Percentiles rank a stretch among this genome's conserved stretches.
These are phyloP conservation scores for Lathyrus aphaca DNA, from an alignment of 306 rosid species.

Conservation along the genomic window DNA sequence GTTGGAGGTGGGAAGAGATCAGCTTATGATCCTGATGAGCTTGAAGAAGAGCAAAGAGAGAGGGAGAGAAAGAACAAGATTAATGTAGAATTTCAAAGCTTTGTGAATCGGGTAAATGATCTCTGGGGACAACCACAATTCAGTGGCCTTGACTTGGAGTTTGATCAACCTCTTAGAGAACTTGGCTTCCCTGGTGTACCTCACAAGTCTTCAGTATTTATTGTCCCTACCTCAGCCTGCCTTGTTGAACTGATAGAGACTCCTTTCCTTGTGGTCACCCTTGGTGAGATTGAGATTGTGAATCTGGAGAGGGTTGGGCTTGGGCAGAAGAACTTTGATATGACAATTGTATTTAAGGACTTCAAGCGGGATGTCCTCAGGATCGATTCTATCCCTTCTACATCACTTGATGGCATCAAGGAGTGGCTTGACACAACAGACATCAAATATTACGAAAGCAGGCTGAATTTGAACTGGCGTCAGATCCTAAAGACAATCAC, in stretches of 20 bases:
- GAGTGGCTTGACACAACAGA: constrained; percentile 96
- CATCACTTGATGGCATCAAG: constrained; percentile 90
- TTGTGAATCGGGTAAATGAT: constrained; percentile 87
- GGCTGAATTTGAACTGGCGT: constrained; percentile 94
- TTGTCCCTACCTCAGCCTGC: constrained; percentile 89
- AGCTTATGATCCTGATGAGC: constrained; percentile 94
- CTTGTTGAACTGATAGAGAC: constrained; percentile 90
- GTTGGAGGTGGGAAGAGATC: constrained; percentile 90
- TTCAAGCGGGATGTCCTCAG: constrained; percentile 89
- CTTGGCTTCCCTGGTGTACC: constrained; percentile 98
- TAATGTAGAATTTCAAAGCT: constrained; percentile 80
- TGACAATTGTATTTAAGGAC: constrained; percentile 92
- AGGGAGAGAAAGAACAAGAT: constrained; percentile 89
- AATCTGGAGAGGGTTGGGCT: constrained; percentile 96
- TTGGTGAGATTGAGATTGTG: constrained; percentile 92
- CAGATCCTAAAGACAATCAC: constrained; percentile 93
- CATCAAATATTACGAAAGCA: constrained; percentile 91
- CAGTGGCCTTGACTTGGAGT: constrained; percentile 77
- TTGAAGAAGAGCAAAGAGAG: constrained; percentile 97
- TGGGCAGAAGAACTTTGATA: constrained; percentile 97
- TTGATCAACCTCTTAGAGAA: constrained; percentile 97
- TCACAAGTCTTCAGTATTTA: constrained; percentile 80
- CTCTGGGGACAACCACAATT: constrained; percentile 96
- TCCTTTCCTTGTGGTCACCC: constrained; percentile 88
- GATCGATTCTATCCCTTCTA: constrained; percentile 88